These are phyloP conservation scores for Exophiala xenobiotica DNA, from an alignment of 2,329 filamentous ascomycete genomes.

Conservation along the genomic window DNA sequence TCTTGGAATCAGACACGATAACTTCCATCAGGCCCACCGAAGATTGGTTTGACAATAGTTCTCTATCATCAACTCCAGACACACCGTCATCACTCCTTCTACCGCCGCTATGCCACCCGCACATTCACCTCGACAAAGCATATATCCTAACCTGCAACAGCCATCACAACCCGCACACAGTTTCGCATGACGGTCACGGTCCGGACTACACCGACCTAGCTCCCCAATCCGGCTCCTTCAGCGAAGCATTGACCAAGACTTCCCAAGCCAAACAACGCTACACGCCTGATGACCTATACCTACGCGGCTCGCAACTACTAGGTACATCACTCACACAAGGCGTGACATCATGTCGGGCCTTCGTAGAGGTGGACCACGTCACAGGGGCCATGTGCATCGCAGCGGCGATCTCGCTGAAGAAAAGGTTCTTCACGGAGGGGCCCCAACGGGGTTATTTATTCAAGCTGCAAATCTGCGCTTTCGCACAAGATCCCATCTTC, in stretches of 20 bases:
- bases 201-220: conserved; percentile 57
- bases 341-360: conserved; percentile 68
- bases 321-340: conserved; percentile 64
- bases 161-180: conserved; percentile 10
- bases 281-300: conserved; percentile 60
- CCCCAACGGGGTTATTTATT: too few species aligned
- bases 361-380: conserved; percentile 67
- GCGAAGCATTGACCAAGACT: conserved; percentile 63
- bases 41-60: background rate
- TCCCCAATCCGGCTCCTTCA: conserved; percentile 61
- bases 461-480: conserved; percentile 66
- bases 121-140: conserved; percentile 66
- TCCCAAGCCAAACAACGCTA: conserved; percentile 63
- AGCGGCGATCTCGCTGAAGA: conserved; percentile 58
- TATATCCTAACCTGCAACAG: conserved; percentile 38
- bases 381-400: conserved; percentile 59
- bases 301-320: conserved; percentile 64
- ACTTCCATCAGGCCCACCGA: conserved; percentile 15
- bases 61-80: conserved; percentile 3
- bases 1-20: conserved; percentile 19
- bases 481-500: conserved; percentile 69
- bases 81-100: conserved; percentile 36
- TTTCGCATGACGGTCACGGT: background rate
- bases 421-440: conserved; percentile 52
- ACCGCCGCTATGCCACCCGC: conserved; percentile 67